Evolutionary conservation across 805 yeast genomes (phyloP), one percentile per base, ranked within the genome.

Genomic region (Ogataea nakhonphanomensis): DNA sequence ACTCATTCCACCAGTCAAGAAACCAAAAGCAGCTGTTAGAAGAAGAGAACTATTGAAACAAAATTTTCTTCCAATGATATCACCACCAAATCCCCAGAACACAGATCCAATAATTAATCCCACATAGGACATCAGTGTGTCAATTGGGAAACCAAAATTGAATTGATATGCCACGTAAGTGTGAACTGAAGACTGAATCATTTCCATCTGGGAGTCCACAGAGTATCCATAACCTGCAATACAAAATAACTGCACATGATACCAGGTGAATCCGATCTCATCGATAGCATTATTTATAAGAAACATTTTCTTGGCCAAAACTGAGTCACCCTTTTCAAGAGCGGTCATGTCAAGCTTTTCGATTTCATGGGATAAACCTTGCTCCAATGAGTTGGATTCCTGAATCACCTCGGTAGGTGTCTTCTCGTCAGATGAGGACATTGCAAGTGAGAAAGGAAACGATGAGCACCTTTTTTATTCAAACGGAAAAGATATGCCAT

Each of bases 181-280:
- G 24, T 66, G 57, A 7, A 69, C 74, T 5, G 69, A 58, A 24
- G 68, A 53, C 40, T 72, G 76, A 38, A 73, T 74, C 70, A 77
- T 36, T 31, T 65, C 68, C 48, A 78, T 62, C 50, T 74, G 73
- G 15, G 80, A 72, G 50, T 78, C 79, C 10, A 70, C 76, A 4
- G 74, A 69, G 44, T 76, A 77, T 22, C 82, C 82, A 61, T 72
- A 69, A 7, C 81, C 82, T 22, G 76, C 76, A 14, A 76, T 54
- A 44, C 67, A 64, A 52, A 76, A 75, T 9, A 73, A 55, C 51
- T 71, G 67, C 40, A 66, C 60, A 45, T 76, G 81, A 48, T 70
- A 73, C 67, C 73, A 69, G 1, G 84, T 77, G 59, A 78, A 74
- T 0, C 83, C 83, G 39, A 78, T 74, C 49, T 78, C 79, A 51